Percentiles rank a stretch among this genome's conserved stretches.
Evolutionary conservation across 345 rosid species (phyloP).

Genomic region (Moricandia moricandioides): DNA sequence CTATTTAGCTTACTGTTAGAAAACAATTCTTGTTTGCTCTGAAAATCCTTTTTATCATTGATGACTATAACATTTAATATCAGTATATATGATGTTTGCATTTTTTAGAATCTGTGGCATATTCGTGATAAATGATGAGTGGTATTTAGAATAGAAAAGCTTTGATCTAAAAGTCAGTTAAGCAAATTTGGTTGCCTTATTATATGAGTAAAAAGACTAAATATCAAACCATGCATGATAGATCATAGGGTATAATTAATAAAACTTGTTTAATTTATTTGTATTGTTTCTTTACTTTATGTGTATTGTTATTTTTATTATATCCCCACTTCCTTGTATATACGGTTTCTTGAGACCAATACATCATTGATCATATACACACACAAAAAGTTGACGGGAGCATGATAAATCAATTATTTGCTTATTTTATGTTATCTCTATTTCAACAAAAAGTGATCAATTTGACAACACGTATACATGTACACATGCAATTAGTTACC

Average conservation of each 20-base stretch:
- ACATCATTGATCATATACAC: constrained; percentile 8
- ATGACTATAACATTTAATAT: neutral
- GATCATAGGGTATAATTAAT: neutral
- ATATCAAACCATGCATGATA: neutral
- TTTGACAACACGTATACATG: constrained; percentile 40
- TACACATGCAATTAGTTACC: constrained; percentile 36
- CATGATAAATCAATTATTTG: neutral
- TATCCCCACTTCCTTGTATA: constrained; percentile 18
- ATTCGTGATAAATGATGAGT: neutral
- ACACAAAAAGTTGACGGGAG: neutral
- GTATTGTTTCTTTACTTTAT: constrained; percentile 12
- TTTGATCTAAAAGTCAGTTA: neutral
- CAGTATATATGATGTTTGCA: neutral
- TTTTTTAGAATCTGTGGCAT: neutral
- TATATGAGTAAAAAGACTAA: neutral
- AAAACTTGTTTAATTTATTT: constrained; percentile 19
- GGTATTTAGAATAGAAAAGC: neutral
- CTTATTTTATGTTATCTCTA: neutral
- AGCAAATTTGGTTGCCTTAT: neutral
- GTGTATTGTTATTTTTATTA: constrained; percentile 21
- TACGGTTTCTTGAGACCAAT: constrained; percentile 19
- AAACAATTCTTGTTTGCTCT: neutral
- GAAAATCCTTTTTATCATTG: neutral
- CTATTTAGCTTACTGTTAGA: neutral
- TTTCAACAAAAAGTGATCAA: constrained; percentile 28